Conservation (phyloP, 768 basidiomycete species). For the Panaeolus papilionaceus region DNA sequence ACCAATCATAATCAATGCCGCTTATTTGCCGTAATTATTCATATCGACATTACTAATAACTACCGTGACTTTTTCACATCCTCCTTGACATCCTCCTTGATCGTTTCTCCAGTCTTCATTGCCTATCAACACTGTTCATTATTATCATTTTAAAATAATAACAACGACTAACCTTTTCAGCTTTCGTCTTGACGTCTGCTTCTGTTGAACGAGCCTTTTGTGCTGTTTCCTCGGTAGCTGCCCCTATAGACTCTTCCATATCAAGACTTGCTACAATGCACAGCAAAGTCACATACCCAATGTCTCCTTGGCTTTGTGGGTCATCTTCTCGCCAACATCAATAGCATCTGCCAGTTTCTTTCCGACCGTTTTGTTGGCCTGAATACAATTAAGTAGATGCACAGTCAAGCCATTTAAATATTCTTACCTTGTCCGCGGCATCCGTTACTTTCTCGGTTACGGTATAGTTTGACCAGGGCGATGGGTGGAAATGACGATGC, state of each 20-base stretch:
- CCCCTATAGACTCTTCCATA: constrained; percentile 32
- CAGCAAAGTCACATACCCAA: constrained; percentile 38
- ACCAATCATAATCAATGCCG: constrained; percentile 43
- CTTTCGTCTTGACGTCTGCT: constrained; percentile 40
- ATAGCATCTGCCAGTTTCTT: constrained; percentile 53
- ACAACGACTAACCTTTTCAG: constrained; percentile 21
- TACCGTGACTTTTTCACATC: constrained; percentile 6
- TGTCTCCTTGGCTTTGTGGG: constrained; percentile 46
- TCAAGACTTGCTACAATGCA: background rate
- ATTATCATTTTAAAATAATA: background rate
- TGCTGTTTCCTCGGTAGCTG: constrained; percentile 39
- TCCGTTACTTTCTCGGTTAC: constrained; percentile 53
- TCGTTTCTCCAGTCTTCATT: constrained; percentile 1
- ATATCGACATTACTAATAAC: background rate
- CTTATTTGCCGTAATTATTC: background rate
- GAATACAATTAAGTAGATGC: background rate
- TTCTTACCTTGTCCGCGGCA: constrained; percentile 46
- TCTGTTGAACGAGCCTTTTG: constrained; percentile 44
- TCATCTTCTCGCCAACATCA: constrained; percentile 50
- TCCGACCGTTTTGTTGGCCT: constrained; percentile 54
- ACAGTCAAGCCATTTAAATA: background rate
- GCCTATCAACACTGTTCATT: constrained; percentile 20
- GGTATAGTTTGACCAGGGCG: constrained; percentile 42
- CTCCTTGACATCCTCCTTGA: constrained; percentile 7
- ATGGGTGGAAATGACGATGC: constrained; percentile 40